Evolutionary conservation across 2,329 filamentous ascomycete species (phyloP), one percentile per base, ranked within the genome.

Genomic region (Venturia pyrina): DNA sequence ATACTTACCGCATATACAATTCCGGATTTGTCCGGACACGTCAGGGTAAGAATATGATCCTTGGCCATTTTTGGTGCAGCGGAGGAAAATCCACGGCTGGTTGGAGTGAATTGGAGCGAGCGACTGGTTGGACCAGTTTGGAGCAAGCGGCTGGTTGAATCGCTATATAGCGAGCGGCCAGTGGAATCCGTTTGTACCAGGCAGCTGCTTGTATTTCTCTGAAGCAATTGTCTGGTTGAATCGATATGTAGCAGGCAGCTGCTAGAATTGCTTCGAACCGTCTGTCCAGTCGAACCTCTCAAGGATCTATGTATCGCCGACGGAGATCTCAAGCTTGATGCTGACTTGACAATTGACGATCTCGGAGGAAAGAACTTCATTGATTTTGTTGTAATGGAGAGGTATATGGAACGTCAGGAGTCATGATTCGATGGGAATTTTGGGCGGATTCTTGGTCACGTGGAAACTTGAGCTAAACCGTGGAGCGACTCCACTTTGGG

Each of bases 21-120:
- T 75, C 90, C 90, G 34, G 90, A 85, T 79, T 89, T 89, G 80
- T 95, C 90, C 64, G 90, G 89, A 79, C 90, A 93, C 65, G 89
- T 91, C 68, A 95, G 83, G 37, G 90, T 93, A 71, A 95, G 85
- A 74, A 90, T 88, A 78, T 89, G 85, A 74, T 88, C 85, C 44
- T 64, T 64, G 8, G 48, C 63, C 63, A 65, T 65, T 44, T 10
- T 43, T 56, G 37, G 24, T 24, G 37, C 13, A 11, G n/a, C 37
- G 24, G 62, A 64, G 7, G 44, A 64, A 40, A 62, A 44, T 10
- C 11, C 32, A 15, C 53, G 53, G 13, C 53, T 19, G 24, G 48
- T 53, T 5, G 48, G 11, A 53, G 4, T 48, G 44, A 11, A 7
- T 28, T 13, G 21, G 8, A 28, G 48, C 21, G 21, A 15, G 21